Base-by-base conservation (phyloP, 345 rosid species). In the Eutrema heterophyllum region DNA sequence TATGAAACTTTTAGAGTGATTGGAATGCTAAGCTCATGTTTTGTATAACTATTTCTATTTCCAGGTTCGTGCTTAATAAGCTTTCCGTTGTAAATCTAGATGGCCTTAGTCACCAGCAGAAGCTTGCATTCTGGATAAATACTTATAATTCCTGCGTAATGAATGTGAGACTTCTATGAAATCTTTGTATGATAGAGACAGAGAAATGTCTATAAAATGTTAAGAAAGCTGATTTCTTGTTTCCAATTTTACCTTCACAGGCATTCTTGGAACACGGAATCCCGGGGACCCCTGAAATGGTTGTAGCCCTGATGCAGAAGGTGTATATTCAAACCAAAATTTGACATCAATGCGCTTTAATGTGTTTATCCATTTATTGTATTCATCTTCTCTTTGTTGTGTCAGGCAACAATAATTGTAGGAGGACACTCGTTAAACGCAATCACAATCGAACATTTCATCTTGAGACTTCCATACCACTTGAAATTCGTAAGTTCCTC, bases 61-160 rank as follows among this genome's bases (percentile, higher is more conserved):
- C 32, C 86, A 95, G 99, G 84, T 83, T 80, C 72, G 53, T 92
- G 65, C 85, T 87, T 24, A 83, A 79, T 74, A 95, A 92, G 86
- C 97, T 92, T 72, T 82, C 92, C 44, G 5, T 81, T 66, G 91
- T 84, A 32, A 84, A 78, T 57, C 82, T 90, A 55, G 85, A 85
- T 15, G 88, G 88, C 67, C 91, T 92, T 51, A 84, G 81, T 61
- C 97, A 92, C 84, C 97, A 92, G 75, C 92, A 92, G 79, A 92
- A 92, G 81, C 93, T 95, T 39, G 98, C 98, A 36, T 94, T 94
- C 78, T 94, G 96, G 98, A 89, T 94, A 67, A 94, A 94, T 81
- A 86, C 80, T 27, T 95, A 90, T 74, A 95, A 92, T 71, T 87
- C 96, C 4, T 92, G 96, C 61, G 81, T 90, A 54, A 86, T 95